Conservation (phyloP, 1,284 basidiomycete genomes). For the Moesziomyces parantarcticus region DNA sequence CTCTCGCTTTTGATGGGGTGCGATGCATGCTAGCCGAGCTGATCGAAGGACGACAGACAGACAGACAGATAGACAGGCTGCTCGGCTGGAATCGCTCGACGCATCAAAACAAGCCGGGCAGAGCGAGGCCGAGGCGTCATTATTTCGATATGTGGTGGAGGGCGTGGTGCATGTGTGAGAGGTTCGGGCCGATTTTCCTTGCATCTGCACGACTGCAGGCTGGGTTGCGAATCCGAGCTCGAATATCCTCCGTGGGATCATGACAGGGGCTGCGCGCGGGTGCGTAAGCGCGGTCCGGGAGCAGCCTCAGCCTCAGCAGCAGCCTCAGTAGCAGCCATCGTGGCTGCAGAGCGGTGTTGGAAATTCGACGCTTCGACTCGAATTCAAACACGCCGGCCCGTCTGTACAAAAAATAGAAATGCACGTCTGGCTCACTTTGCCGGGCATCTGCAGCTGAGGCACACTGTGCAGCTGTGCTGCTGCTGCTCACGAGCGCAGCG, state of each 20-base stretch:
- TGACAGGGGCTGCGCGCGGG: neutral
- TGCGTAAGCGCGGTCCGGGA: too few relatives aligned
- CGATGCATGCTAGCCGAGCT: too few relatives aligned
- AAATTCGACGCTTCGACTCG: neutral
- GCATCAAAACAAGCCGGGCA: neutral
- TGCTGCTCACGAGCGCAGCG: neutral
- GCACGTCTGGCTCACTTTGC: neutral
- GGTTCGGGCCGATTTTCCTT: constrained; percentile 17
- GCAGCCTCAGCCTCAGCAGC: too few relatives aligned
- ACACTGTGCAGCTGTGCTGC: too few relatives aligned
- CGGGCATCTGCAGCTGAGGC: too few relatives aligned
- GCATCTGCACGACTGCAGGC: constrained; percentile 3
- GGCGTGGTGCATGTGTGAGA: neutral
- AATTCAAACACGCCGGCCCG: neutral
- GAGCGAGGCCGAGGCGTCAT: neutral
- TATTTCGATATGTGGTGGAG: too few relatives aligned
- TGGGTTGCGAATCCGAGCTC: constrained; percentile 4
- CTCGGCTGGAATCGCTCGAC: too few relatives aligned
- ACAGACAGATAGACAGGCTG: too few relatives aligned
- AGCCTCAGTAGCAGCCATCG: too few relatives aligned
- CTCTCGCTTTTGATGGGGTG: too few relatives aligned
- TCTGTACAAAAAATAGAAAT: neutral
- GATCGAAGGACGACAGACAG: too few relatives aligned
- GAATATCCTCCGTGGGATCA: neutral
- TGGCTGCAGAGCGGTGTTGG: too few relatives aligned